Base-by-base conservation (phyloP, 2,329 filamentous ascomycete species). In the Scedosporium boydii region DNA sequence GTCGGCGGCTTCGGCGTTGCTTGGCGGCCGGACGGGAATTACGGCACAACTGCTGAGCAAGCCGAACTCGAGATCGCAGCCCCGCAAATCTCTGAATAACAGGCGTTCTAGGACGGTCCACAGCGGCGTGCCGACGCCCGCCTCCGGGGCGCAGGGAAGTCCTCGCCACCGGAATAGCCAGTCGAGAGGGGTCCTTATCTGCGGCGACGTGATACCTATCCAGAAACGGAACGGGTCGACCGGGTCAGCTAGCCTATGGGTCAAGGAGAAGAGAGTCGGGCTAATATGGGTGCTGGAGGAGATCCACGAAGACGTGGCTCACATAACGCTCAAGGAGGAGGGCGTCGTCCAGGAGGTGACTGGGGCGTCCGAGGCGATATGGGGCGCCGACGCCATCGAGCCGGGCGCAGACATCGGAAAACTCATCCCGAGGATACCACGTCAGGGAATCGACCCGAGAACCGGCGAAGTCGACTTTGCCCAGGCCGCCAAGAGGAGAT, bases 201-300 rank as follows among this genome's bases (percentile, higher is more conserved):
- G 95, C 68, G 95, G 95, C 53, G 95, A 99, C 72, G 93, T 99
- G n/a, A 91, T 99, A 18, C 95, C 95, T 0, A 99, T 99, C 64
- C 90, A 93, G 72, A 99, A 98, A 75, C 86, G 95, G 64, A 96
- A 99, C 69, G 95, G 95, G 3, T 85, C 88, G 10, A 93, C 88
- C 4, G 95, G 95, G 2, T 93, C 95, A 63, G 95, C 95, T 44
- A 98, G 93, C 74, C 78, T 99, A 46, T 99, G 95, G 95, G 95
- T 99, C 3, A 99, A 99, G 77, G 95, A 99, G 74, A 99, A 99
- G 75, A 85, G 88, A 58, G 87, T 91, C 60, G 93, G 93, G 9
- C 77, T 99, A 64, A 98, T 99, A 64, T 99, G 95, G 95, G 95
- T 99, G 7, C 77, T 99, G 2, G 95, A 99, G 73, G 95, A 99